Evolutionary conservation across 2,329 filamentous ascomycete species (phyloP), one percentile per base, ranked within the genome.

Genomic region (Claviceps cyperi): DNA sequence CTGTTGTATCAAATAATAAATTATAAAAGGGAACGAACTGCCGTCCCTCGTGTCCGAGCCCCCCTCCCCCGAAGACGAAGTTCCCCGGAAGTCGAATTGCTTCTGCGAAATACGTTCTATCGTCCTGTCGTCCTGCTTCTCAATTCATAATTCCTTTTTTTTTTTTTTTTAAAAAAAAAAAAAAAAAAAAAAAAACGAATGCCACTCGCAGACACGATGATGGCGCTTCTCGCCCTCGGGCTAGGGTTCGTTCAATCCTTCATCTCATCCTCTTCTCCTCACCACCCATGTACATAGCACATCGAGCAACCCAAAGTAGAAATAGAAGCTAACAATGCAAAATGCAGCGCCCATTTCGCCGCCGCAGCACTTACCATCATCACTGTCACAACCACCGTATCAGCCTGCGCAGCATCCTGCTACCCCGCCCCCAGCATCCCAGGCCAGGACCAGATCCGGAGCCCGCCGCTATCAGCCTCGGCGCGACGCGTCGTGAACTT

Each of bases 331-430:
- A 24, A 43, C 4, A 32, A 9, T 11, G 14, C 7, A 3, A 17
- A 2, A 6, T 15, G 3, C 39, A 66, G 63, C 47, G 57, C 56
- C 3, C 51, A 54, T 36, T 35, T 58, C 17, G 61, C 54, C 17
- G 49, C 21, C 19, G 62, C 63, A 32, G 55, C 56, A 6, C 52
- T 32, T 32, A 56, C 1, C 52, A 57, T 32, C 28, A 32, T 32
- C 4, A 62, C 63, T 2, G 52, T 63, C 6, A 67, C 65, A 6
- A 46, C 47, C 41, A 65, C 64, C 2, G 54, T 62, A 22, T 61
- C 58, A 0, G 59, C 53, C 9, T 68, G 61, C 43, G 58, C 60
- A 1, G 53, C 59, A 3, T 58, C 58, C 9, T 60, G 55, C 46
- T 59, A 56, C 46, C 50, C 53, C 32, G 53, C 54, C n/a, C 28